Base-by-base conservation (phyloP, 1,139 yeast genomes). In the Casaregolazyma lundiana region DNA sequence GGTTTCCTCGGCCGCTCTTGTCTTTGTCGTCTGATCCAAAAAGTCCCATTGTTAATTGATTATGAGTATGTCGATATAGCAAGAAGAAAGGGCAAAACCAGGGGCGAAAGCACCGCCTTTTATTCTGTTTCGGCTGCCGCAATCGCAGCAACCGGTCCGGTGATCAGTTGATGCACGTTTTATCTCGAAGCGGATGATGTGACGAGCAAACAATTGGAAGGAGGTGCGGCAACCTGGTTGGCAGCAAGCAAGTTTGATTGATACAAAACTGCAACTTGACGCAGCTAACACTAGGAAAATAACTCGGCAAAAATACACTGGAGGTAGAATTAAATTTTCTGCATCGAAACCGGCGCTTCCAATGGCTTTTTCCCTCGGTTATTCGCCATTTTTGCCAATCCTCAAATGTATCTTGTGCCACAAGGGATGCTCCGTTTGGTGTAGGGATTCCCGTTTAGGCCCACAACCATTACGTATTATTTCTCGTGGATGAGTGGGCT, bases 1-100 rank as follows among this genome's bases (percentile, higher is more conserved):
- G 15, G 50, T 47, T 34, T 6, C 32, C 32, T 26, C 32, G 32
- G n/a, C n/a, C n/a, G n/a, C n/a, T n/a, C 32, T 26, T 26, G 32
- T 26, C 32, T 26, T 26, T 26, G 32, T 26, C 32, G 32, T 26
- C 32, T n/a, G 32, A 26, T 26, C 32, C 32, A 26, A 26, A 26
- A 26, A 26, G 32, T 26, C 32, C 32, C 32, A 26, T 26, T 26
- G 32, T 26, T 26, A 26, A 26, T 26, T 26, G 32, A 26, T 26
- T 2, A 11, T 11, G 5, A 11, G 13, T 21, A 21, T 21, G 24
- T 4, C 13, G 4, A n/a, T 5, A 26, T 26, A 11, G n/a, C n/a
- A 26, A 26, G 32, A 26, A 7, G 13, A 26, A 26, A 26, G 13
- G 15, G 3, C 3, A 6, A 24, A 24, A 24, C 4, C 3, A 24